Conservation (phyloP, 805 yeast species). For the Candida vartiovaarae region DNA sequence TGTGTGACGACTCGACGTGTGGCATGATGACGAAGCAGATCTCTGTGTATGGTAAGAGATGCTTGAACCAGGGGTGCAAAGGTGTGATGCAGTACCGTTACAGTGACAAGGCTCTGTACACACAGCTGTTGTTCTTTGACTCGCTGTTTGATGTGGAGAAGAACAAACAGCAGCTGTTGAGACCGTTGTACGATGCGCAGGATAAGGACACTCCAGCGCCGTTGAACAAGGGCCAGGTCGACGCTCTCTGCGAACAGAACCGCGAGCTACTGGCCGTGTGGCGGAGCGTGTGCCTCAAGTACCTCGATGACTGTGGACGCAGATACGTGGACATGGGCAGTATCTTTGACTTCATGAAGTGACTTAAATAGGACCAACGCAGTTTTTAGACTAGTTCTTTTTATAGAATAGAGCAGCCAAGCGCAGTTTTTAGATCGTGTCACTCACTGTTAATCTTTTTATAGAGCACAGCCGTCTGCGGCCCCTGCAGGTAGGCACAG, state of each 20-base stretch:
- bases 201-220: constrained; percentile 28
- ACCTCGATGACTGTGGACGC: constrained; percentile 77
- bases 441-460: not conserved
- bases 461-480: not conserved
- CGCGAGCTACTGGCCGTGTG: constrained; percentile 49
- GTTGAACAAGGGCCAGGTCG: constrained; percentile 44
- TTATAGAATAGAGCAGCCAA: not conserved
- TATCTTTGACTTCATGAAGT: constrained; percentile 56
- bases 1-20: constrained; percentile 82
- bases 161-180: constrained; percentile 50
- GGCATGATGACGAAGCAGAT: constrained; percentile 75
- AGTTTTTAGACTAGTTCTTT: not conserved
- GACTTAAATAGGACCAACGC: not conserved
- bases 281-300: constrained; percentile 58
- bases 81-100: constrained; percentile 79
- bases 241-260: constrained; percentile 77
- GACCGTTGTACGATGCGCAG: constrained; percentile 41
- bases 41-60: constrained; percentile 82
- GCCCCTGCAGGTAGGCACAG: too few relatives aligned
- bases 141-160: constrained; percentile 78
- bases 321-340: constrained; percentile 80
- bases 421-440: not conserved
- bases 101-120: constrained; percentile 74
- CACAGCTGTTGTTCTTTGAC: constrained; percentile 74
- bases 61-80: constrained; percentile 54